Base-by-base conservation (phyloP, 139 green algal species). In the Chlorella sp. region DNA sequence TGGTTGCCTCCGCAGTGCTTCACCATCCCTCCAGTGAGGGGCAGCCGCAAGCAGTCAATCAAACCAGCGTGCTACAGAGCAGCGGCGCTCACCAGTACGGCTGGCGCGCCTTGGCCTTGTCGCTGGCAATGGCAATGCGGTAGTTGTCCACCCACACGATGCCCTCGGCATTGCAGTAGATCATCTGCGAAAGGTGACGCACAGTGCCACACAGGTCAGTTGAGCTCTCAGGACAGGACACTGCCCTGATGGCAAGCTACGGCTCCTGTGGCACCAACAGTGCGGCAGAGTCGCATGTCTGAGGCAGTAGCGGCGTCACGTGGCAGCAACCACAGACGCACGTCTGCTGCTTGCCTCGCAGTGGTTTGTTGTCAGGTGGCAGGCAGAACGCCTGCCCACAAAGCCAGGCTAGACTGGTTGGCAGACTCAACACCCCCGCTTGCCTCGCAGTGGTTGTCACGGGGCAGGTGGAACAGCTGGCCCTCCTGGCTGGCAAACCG, bases 91-190 rank as follows among this genome's bases (percentile, higher is more conserved):
- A 92, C 28, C 78, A 78, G 84, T 80, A 91, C 11, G 78, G 84
- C 65, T 92, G 88, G 4, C 67, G 80, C 6, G 38, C 38, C 80
- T 92, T 92, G 24, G 85, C 85, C 40, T 79, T 82, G 76, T 92
- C 89, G 4, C 41, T 70, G 5, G 82, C 81, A 3, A 92, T 58
- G 5, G 86, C 51, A 9, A 92, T 28, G 30, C 88, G 70, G 60
- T 82, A 67, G 24, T 84, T 19, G 62, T 92, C 89, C 0, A 92
- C 64, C 85, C 85, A 92, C 62, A 84, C 68, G 43, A 92, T 84
- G 5, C 89, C 89, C 80, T 92, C 89, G 32, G 86, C 85, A 58
- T 92, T 92, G 76, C 89, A 92, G 82, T 92, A 92, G 0, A 89
- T 85, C 20, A 84, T 82, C 67, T 84, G 70, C 0, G 46, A 62